Base-by-base conservation (phyloP, 495 filamentous ascomycete species). In the Talaromyces trachyspermus region DNA sequence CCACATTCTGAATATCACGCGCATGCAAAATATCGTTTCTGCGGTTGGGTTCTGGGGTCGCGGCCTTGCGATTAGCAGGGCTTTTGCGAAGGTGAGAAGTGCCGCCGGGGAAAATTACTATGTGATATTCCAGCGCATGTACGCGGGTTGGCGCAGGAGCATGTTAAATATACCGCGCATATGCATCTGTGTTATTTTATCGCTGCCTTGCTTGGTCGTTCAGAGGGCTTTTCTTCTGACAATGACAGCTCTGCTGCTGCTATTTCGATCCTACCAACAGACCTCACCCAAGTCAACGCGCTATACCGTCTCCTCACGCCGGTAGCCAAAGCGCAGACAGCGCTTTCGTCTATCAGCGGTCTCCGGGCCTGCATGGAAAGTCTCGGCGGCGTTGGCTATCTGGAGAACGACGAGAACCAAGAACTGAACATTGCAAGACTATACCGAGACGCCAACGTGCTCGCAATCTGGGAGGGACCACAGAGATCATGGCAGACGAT, bases 331-430 rank as follows among this genome's bases (percentile, higher is more conserved):
- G 80, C 80, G 6, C 70, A 78, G 19, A 71, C 77, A 2, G 79
- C 77, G 55, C 76, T 80, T 48, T 57, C 70, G 44, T 56, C 74
- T 1, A 69, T 80, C 17, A 53, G 62, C 3, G 78, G 77, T 0
- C 58, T 88, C 27, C 76, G 76, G 39, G 75, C 77, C 46, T 84
- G 78, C 49, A 83, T 86, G 67, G 81, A 86, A 60, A 66, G 75
- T 1, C 76, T 90, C 45, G 86, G 86, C 14, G 85, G 85, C n/a
- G 77, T 88, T 0, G 84, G 86, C 4, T 88, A 86, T 51, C 77
- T 86, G 43, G 77, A 87, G 20, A 49, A 52, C 46, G 45, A 52
- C 46, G 45, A 52, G 14, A 43, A 51, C 25, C 44, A 43, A 22
- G 71, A 72, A 12, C 48, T 79, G 30, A 85, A 84, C 44, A 62